A percentile compares a stretch with the other conserved stretches of the same genome.
phyloP scores from a whole-genome alignment of 768 basidiomycete species.

The Tylopilus sp. region DNA sequence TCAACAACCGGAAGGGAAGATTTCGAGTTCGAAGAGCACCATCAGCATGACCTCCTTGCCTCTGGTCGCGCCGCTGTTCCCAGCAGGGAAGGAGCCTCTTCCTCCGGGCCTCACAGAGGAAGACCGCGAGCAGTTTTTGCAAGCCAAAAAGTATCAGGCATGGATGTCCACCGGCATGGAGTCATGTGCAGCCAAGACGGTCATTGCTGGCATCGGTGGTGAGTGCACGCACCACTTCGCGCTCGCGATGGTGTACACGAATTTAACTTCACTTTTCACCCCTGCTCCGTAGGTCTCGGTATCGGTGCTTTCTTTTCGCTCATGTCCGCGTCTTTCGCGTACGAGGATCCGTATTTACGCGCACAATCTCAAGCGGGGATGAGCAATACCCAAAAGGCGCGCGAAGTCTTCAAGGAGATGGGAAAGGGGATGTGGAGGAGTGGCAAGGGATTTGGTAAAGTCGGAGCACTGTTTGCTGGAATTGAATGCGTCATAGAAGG shows the following conservation, averaged over 20 bases:
- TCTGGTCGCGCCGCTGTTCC: slow-evolving; percentile 68
- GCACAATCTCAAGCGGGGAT: slow-evolving; percentile 53
- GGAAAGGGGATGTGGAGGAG: slow-evolving; percentile 86
- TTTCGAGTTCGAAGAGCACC: neutral
- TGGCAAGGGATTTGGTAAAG: slow-evolving; percentile 92
- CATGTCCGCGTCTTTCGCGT: slow-evolving; percentile 93
- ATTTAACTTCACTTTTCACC: slow-evolving; percentile 1
- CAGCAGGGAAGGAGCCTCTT: slow-evolving; percentile 83
- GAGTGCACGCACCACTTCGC: slow-evolving; percentile 26
- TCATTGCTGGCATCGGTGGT: slow-evolving; percentile 82
- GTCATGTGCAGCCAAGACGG: slow-evolving; percentile 81
- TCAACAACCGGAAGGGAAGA: slow-evolving; percentile 12
- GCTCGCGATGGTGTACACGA: neutral
- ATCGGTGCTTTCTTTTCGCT: slow-evolving; percentile 94
- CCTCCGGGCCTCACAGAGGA: slow-evolving; percentile 82
- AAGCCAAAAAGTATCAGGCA: slow-evolving; percentile 75
- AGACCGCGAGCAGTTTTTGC: slow-evolving; percentile 61
- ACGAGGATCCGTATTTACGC: slow-evolving; percentile 87
- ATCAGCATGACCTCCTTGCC: slow-evolving; percentile 26
- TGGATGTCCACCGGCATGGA: slow-evolving; percentile 74
- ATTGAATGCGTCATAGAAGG: slow-evolving; percentile 95
- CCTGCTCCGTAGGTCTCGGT: slow-evolving; percentile 62
- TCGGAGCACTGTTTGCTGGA: slow-evolving; percentile 92
- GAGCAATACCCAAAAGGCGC: slow-evolving; percentile 73
- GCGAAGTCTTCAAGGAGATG: slow-evolving; percentile 90